Evolutionary conservation across 257 asterid species (phyloP), one percentile per base, ranked within the genome.

Genomic region (Ocimum tenuiflorum): DNA sequence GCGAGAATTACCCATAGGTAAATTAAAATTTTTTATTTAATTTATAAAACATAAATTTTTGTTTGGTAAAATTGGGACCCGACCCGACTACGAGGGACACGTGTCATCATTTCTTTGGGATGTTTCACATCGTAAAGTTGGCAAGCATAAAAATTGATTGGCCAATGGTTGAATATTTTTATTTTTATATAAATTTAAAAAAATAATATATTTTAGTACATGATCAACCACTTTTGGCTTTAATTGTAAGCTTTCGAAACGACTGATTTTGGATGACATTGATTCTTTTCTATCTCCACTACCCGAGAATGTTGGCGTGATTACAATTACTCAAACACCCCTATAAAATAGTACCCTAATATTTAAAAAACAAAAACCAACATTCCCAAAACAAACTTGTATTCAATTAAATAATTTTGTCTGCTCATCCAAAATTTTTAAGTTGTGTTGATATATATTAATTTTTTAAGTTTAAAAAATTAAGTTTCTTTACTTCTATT

Each of bases 191-290:
- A 19, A 46, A 20, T 2, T n/a, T 19, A 33, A 13, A 18, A 18
- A 14, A 2, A 12, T 17, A 14, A 56, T 12, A 24, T 35, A 17
- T 38, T 55, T 12, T n/a, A 67, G 52, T 47, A 47, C 33, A n/a
- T n/a, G n/a, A n/a, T 22, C 74, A 78, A 70, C 79, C 27, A 73
- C 82, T 70, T 70, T 73, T 78, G 77, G 74, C 54, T n/a, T n/a
- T n/a, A n/a, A n/a, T n/a, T 27, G 58, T 54, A 70, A 70, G 79
- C 76, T 45, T 45, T 74, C 68, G 82, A 69, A 73, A 65, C 51
- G 52, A 60, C 7, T 51, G 38, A 65, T 18, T 65, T 59, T 48
- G 56, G 59, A 58, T 58, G 72, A 69, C 82, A 73, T 73, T 53
- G 79, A 73, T 69, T 68, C 79, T 73, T 68, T 69, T 56, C 60